Evolutionary conservation across 805 yeast genomes (phyloP).

Genomic region (Cyberlindnera meyerae): DNA sequence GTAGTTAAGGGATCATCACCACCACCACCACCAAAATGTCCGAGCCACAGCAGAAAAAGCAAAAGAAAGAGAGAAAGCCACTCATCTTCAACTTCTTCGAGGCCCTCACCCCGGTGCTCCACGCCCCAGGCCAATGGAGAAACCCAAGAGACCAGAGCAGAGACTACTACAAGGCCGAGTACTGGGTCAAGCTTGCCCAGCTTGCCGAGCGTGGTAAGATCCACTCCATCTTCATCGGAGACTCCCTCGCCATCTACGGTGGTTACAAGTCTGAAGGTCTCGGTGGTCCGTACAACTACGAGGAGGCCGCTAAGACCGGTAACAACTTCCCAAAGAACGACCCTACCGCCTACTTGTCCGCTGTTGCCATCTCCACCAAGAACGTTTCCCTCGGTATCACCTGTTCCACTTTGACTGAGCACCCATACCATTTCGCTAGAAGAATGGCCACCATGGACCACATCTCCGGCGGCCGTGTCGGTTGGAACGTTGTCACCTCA

Average conservation of each 20-base stretch:
- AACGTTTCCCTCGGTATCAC: conserved; percentile 39
- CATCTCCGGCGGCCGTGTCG: conserved; percentile 42
- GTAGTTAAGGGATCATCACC: too few species aligned
- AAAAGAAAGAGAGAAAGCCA: conserved; percentile 15
- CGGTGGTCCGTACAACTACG: conserved; percentile 33
- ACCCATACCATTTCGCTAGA: conserved; percentile 42
- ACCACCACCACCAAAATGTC: conserved; percentile 9
- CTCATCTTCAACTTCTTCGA: conserved; percentile 24
- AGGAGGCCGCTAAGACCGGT: conserved; percentile 33
- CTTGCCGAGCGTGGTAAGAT: conserved; percentile 37
- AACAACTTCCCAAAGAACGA: conserved; percentile 35
- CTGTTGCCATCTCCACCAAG: conserved; percentile 41
- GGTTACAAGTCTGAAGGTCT: conserved; percentile 29
- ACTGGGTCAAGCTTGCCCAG: conserved; percentile 38
- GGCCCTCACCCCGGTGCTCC: conserved; percentile 24
- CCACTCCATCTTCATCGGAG: conserved; percentile 37
- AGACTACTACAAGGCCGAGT: conserved; percentile 26
- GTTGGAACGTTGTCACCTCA: conserved; percentile 46
- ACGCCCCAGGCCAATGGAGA: conserved; percentile 27
- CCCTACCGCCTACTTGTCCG: conserved; percentile 35
- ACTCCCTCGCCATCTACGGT: conserved; percentile 37
- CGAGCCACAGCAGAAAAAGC: conserved; percentile 11
- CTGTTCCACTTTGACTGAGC: conserved; percentile 41
- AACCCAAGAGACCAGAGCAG: conserved; percentile 25
- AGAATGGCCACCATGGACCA: conserved; percentile 44